Conservation (phyloP, 2,329 filamentous ascomycete genomes). For the Leptographium radiaticola region DNA sequence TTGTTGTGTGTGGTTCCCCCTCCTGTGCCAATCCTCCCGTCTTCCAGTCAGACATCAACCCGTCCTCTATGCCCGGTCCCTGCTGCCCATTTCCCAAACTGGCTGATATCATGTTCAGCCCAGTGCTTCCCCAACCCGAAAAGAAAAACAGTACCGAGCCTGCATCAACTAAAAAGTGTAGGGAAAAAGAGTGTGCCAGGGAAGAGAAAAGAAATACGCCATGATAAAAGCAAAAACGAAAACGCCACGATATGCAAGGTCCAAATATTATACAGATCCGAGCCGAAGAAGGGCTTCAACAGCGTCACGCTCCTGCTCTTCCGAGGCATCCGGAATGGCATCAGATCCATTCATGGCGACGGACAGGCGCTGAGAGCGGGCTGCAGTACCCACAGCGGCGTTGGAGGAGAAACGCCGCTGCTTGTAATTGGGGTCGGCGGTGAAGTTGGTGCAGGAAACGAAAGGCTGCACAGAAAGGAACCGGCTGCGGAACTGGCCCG, state of each 20-base stretch:
- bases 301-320: slow-evolving; percentile 67
- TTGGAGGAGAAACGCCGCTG: slow-evolving; percentile 36
- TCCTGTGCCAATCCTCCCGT: not conserved
- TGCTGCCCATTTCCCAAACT: not conserved
- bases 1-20: not conserved
- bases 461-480: slow-evolving; percentile 36
- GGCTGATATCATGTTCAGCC: not conserved
- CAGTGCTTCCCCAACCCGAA: not conserved
- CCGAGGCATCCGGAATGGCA: slow-evolving; percentile 41
- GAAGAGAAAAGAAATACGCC: slow-evolving; percentile 1
- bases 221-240: not conserved
- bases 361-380: slow-evolving; percentile 21
- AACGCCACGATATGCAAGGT: slow-evolving; percentile 41
- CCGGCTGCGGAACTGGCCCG: slow-evolving; percentile 37
- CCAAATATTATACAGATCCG: slow-evolving; percentile 56
- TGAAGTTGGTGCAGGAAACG: slow-evolving; percentile 26
- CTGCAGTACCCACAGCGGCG: slow-evolving; percentile 36
- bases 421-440: slow-evolving; percentile 14
- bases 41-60: not conserved
- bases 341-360: slow-evolving; percentile 25
- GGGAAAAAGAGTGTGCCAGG: not conserved
- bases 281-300: slow-evolving; percentile 70
- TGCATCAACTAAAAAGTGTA: not conserved
- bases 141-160: not conserved
- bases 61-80: not conserved